These are phyloP conservation scores for Eucalyptus cladocalyx DNA, from an alignment of 345 rosid genomes.

Conservation along the genomic window DNA sequence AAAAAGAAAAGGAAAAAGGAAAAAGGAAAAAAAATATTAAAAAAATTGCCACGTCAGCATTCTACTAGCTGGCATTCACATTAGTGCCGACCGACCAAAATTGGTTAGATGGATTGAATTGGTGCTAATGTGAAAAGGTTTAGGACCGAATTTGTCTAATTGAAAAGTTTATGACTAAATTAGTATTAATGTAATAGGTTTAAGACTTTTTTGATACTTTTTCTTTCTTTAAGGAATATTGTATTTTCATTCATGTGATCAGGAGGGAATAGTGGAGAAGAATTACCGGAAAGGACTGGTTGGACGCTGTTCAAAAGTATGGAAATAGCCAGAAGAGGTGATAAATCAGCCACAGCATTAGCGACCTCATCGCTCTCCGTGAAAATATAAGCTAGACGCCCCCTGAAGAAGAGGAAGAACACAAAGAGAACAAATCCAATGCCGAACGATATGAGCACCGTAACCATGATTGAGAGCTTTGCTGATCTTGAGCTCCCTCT, in stretches of 20 bases:
- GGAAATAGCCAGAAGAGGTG: slow-evolving; percentile 59
- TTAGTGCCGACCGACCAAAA: accelerated
- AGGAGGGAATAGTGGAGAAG: neutral
- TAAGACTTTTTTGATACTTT: too few relatives aligned
- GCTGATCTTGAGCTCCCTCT: slow-evolving; percentile 32
- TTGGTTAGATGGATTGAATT: accelerated
- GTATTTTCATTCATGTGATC: neutral
- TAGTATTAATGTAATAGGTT: accelerated
- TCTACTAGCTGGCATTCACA: accelerated
- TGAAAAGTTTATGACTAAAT: too few relatives aligned
- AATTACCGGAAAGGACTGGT: slow-evolving; percentile 73
- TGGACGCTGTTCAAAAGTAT: slow-evolving; percentile 75
- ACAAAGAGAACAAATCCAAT: slow-evolving; percentile 37
- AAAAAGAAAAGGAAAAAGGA: too few relatives aligned
- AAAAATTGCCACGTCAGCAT: too few relatives aligned
- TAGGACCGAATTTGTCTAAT: accelerated
- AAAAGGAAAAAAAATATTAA: too few relatives aligned
- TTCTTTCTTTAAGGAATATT: neutral
- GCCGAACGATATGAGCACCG: slow-evolving; percentile 32
- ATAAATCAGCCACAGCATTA: slow-evolving; percentile 48
- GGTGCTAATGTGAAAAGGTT: too few relatives aligned
- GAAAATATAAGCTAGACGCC: slow-evolving; percentile 51
- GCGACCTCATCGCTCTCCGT: slow-evolving; percentile 43
- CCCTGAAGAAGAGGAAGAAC: slow-evolving; percentile 37
- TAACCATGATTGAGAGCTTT: slow-evolving; percentile 30